Conservation (phyloP, 164 flowering plant species). For the Sedum album region DNA sequence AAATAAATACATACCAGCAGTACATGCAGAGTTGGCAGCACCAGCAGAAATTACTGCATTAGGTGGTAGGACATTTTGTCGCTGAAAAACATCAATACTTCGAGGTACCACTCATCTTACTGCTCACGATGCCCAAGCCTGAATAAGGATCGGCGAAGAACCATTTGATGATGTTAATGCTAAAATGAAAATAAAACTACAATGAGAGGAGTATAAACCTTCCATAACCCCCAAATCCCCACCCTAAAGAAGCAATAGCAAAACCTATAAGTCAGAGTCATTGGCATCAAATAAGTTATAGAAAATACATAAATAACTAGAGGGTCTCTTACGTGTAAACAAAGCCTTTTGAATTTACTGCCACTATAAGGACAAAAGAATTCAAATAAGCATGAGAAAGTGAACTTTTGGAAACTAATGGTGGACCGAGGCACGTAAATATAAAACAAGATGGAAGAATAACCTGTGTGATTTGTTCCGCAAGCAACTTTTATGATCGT, state of each 20-base stretch:
- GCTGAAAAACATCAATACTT: conserved; percentile 45
- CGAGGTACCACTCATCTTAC: conserved; percentile 95
- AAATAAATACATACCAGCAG: conserved; percentile 48
- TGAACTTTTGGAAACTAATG: background rate
- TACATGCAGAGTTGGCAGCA: conserved; percentile 72
- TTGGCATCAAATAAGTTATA: background rate
- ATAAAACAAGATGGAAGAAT: background rate
- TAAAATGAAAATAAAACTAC: background rate
- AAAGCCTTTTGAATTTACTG: conserved; percentile 79
- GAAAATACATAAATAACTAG: background rate
- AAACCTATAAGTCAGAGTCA: background rate
- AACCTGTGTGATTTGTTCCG: conserved; percentile 97
- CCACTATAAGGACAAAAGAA: conserved; percentile 47
- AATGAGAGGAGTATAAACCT: conserved; percentile 41
- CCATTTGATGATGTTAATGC: background rate
- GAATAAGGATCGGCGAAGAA: background rate
- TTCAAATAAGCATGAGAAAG: background rate
- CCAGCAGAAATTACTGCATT: conserved; percentile 91
- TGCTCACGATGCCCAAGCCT: conserved; percentile 98
- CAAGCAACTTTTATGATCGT: conserved; percentile 89
- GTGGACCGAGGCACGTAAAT: background rate
- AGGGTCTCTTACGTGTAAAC: conserved; percentile 76
- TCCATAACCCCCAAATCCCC: conserved; percentile 99
- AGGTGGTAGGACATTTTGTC: conserved; percentile 66
- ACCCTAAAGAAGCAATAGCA: conserved; percentile 34